These are phyloP conservation scores for Mesotaenium endlicherianum DNA, from an alignment of 139 green algal genomes.

Conservation along the genomic window DNA sequence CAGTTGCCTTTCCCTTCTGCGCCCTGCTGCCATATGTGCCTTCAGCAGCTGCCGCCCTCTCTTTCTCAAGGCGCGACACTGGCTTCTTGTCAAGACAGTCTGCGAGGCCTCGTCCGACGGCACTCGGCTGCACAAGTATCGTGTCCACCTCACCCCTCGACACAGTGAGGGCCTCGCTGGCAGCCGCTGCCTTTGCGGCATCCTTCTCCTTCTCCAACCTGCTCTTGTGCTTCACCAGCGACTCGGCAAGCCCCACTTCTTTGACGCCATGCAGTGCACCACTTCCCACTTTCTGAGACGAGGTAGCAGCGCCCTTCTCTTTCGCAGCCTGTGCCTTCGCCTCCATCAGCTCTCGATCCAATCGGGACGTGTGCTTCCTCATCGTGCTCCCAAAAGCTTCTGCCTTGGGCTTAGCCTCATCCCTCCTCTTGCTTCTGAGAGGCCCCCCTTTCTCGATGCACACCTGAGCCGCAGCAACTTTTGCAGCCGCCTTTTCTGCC, in stretches of 20 bases:
- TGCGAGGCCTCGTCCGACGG: not conserved
- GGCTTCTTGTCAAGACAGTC: slow-evolving; percentile 25
- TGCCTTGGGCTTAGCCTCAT: not conserved
- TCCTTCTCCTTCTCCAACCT: slow-evolving; percentile 30
- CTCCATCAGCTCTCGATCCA: slow-evolving; percentile 11
- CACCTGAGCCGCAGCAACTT: not conserved
- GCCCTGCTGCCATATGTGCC: not conserved
- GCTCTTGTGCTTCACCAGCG: slow-evolving; percentile 33
- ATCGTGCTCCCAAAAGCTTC: not conserved
- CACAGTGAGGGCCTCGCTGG: not conserved
- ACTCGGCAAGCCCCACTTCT: slow-evolving; percentile 11
- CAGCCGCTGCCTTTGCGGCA: slow-evolving; percentile 1
- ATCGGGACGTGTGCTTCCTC: not conserved
- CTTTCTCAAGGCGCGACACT: slow-evolving; percentile 21
- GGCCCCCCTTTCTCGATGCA: not conserved
- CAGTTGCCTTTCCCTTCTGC: not conserved
- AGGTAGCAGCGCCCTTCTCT: not conserved
- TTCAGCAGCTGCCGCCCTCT: slow-evolving; percentile 10
- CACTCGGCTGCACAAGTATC: not conserved
- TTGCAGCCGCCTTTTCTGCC: slow-evolving; percentile 36
- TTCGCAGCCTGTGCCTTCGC: not conserved
- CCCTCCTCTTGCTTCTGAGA: not conserved
- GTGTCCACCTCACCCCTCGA: not conserved
- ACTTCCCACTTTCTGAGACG: not conserved
- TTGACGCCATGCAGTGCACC: not conserved